Percentiles rank a stretch among this genome's conserved stretches.
phyloP scores from a whole-genome alignment of 768 basidiomycete genomes.

The Suillus subalutaceus region DNA sequence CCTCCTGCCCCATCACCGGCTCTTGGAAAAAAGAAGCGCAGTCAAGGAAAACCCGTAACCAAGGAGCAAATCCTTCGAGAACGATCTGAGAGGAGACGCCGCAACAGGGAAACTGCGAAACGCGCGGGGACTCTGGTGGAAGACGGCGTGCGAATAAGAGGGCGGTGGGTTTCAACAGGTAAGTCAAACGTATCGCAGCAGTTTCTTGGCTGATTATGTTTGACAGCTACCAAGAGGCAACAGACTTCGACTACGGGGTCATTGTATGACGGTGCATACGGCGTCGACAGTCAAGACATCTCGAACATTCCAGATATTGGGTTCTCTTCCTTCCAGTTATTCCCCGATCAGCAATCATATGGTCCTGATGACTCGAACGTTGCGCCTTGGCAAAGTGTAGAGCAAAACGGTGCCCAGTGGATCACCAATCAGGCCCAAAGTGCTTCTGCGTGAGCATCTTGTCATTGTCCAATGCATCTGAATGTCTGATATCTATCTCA shows the following conservation, averaged over 20 bases:
- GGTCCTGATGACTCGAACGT: conserved; percentile 50
- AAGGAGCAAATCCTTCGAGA: conserved; percentile 50
- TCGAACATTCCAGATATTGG: conserved; percentile 56
- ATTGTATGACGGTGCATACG: conserved; percentile 61
- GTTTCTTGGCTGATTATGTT: conserved; percentile 12
- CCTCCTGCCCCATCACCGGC: conserved; percentile 45
- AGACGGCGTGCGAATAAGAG: conserved; percentile 54
- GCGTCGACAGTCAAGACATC: conserved; percentile 71
- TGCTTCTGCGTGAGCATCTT: conserved; percentile 44
- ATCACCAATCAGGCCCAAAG: conserved; percentile 51
- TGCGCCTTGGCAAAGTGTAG: conserved; percentile 52
- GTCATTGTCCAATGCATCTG: neutral
- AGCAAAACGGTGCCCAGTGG: conserved; percentile 58
- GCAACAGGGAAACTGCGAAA: conserved; percentile 39
- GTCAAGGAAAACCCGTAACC: conserved; percentile 43
- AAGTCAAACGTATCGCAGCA: conserved; percentile 18
- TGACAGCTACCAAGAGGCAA: conserved; percentile 51
- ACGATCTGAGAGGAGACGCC: conserved; percentile 51
- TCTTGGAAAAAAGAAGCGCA: conserved; percentile 39
- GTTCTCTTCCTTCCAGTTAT: conserved; percentile 63
- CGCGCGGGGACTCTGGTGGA: conserved; percentile 34
- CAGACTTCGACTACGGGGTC: conserved; percentile 47
- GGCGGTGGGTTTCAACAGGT: conserved; percentile 63
- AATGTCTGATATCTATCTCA: conserved; percentile 26
- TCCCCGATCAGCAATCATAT: conserved; percentile 70